Evolutionary conservation across 371 early-diverging fungal genomes (phyloP), one percentile per base, ranked within the genome.

Genomic region (Actinomortierella ambigua): DNA sequence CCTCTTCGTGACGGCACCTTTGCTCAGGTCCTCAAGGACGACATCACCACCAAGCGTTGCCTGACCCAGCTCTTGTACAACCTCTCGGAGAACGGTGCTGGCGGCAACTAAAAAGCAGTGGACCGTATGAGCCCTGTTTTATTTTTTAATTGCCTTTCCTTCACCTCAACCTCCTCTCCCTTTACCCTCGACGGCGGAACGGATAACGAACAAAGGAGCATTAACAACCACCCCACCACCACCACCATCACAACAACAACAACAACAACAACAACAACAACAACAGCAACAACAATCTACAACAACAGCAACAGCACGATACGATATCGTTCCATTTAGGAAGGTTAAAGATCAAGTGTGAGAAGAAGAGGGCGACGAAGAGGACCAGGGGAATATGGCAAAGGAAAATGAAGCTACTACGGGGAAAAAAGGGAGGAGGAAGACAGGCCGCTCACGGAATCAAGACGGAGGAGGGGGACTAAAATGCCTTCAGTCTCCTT

Each of bases 1-100:
- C 89, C 92, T 15, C 76, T 95, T 52, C 75, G 93, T 42, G 94
- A 94, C 59, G 77, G 85, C 0, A 92, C 94, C 0, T 95, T 95
- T 76, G 82, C 86, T 5, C 79, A 78, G 59, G 86, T 84, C 3
- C 76, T 95, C 57, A 92, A 93, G 59, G 96, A 95, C 65, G 96
- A 95, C 65, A 68, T 85, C 23, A 89, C 90, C 28, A 93, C 95
- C 6, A 93, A 93, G 55, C 79, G 88, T 40, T 88, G 87, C 52
- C 75, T 90, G 49, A 81, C 82, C 1, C 87, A 88, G 69, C 67
- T 92, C 59, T 76, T 92, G 53, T 61, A 84, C 60, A 90, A 89
- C 54, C 76, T 89, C 20, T 84, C 87, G 3, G 87, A 87, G 27
- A 78, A 67, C 34, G 69, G 61, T 22, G 57, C 49, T 17, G 56